Evolutionary conservation across 805 yeast genomes (phyloP).

Genomic region (Diddensiella caesifluorescens): DNA sequence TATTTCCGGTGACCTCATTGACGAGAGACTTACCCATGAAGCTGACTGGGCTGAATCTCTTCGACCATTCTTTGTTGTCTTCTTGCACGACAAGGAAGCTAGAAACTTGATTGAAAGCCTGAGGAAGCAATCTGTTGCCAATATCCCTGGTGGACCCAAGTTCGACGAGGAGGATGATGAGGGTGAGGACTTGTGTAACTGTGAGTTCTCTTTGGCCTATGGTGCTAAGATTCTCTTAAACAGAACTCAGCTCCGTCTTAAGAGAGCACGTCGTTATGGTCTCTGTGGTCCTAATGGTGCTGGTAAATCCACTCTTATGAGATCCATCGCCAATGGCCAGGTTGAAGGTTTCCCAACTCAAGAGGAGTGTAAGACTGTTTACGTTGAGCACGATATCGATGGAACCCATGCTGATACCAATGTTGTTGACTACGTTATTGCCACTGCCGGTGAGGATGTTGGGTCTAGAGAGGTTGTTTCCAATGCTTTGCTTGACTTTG

Average conservation of each 20-base stretch:
- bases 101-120: slow-evolving; percentile 86
- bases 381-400: slow-evolving; percentile 99
- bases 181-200: slow-evolving; percentile 87
- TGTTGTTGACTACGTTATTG: slow-evolving; percentile 85
- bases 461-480: slow-evolving; percentile 69
- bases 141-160: slow-evolving; percentile 93
- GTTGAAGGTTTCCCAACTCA: slow-evolving; percentile 99
- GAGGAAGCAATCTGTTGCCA: slow-evolving; percentile 95
- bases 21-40: slow-evolving; percentile 93
- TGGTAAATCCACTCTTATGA: slow-evolving; percentile 97
- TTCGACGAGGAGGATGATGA: slow-evolving; percentile 89
- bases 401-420: slow-evolving; percentile 96
- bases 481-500: slow-evolving; percentile 79
- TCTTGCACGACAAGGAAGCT: slow-evolving; percentile 90
- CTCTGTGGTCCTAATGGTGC: slow-evolving; percentile 50
- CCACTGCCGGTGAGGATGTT: slow-evolving; percentile 70
- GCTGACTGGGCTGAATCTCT: slow-evolving; percentile 83
- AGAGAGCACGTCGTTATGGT: slow-evolving; percentile 98
- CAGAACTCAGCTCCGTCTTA: slow-evolving; percentile 91
- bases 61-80: slow-evolving; percentile 91
- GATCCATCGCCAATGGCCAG: slow-evolving; percentile 89
- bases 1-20: slow-evolving; percentile 98
- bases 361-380: slow-evolving; percentile 98
- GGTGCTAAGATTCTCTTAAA: slow-evolving; percentile 99
- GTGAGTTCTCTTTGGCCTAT: slow-evolving; percentile 99